Base-by-base conservation (phyloP, 2,329 filamentous ascomycete genomes). In the Aspergillus calidoustus region DNA sequence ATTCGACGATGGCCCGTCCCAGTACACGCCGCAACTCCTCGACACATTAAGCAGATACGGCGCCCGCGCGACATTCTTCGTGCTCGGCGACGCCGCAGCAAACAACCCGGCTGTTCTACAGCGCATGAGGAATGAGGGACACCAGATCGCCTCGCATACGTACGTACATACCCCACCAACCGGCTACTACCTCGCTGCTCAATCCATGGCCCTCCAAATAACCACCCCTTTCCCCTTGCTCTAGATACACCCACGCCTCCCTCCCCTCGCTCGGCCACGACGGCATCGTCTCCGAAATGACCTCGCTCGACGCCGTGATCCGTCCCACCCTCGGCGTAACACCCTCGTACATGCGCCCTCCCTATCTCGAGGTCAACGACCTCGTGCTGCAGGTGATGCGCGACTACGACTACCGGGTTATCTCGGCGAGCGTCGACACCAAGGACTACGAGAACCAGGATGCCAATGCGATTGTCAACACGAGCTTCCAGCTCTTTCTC, bases 31-130 rank as follows among this genome's bases (percentile, higher is more conserved):
- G 25, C 79, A 84, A 52, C 79, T 89, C 7, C 78, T 89, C 3
- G 84, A 89, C 67, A 79, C 85, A 48, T 79, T 89, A 52, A 77
- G 77, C 49, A 76, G 76, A 23, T 86, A 88, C 70, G 78, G 81
- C 34, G 86, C 83, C 41, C 85, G 83, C 63, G 87, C 86, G 15
- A 90, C 88, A 7, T 90, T 90, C 72, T 89, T 89, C 75, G 81
- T 89, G 62, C 85, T 75, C 19, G 80, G 80, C 15, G 68, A 73
- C n/a, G 75, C 73, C 25, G 47, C 53, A 19, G 57, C 68, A 6
- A 58, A 62, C 6, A 57, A 71, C 19, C 61, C 69, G 1, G 72
- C 74, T 1, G 57, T 76, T 7, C 63, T 74, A 2, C 65, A 68
- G 46, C 69, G 76, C 0, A 73, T 74, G 49, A 59, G 69, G 8